phyloP scores from a whole-genome alignment of 2,329 filamentous ascomycete genomes.

The Ascochyta clinopodiicola region DNA sequence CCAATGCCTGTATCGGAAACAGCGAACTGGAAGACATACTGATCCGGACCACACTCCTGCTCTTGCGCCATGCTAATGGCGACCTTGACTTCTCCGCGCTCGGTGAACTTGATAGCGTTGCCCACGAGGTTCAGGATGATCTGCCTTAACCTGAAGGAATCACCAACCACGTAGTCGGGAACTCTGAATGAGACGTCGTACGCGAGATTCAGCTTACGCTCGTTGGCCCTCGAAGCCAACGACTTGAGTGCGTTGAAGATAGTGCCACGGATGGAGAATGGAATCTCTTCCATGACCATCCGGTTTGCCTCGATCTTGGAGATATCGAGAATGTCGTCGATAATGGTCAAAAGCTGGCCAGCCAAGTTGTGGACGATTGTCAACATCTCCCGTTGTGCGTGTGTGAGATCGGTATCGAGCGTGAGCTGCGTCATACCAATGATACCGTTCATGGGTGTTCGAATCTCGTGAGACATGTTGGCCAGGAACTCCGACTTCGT shows the following conservation, averaged over 20 bases:
- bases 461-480: slow-evolving; percentile 98
- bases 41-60: slow-evolving; percentile 70
- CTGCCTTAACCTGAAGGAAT: slow-evolving; percentile 94
- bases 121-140: slow-evolving; percentile 97
- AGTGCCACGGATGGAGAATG: slow-evolving; percentile 90
- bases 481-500: slow-evolving; percentile 98
- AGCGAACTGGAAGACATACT: slow-evolving; percentile 94
- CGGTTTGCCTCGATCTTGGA: slow-evolving; percentile 88
- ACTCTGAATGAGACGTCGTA: slow-evolving; percentile 94
- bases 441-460: slow-evolving; percentile 97
- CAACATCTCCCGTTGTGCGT: slow-evolving; percentile 96
- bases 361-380: slow-evolving; percentile 97
- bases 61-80: slow-evolving; percentile 79
- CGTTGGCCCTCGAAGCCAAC: slow-evolving; percentile 94
- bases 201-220: slow-evolving; percentile 89
- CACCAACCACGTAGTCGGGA: slow-evolving; percentile 92
- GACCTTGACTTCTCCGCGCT: slow-evolving; percentile 93
- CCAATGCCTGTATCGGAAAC: slow-evolving; percentile 97
- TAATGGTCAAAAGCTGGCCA: slow-evolving; percentile 95
- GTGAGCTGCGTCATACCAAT: slow-evolving; percentile 98
- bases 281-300: slow-evolving; percentile 98
- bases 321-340: slow-evolving; percentile 78
- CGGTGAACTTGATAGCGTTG: slow-evolving; percentile 99
- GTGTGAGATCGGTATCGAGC: slow-evolving; percentile 89
- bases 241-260: slow-evolving; percentile 98